Evolutionary conservation across 768 basidiomycete species (phyloP), one percentile per base, ranked within the genome.

Genomic region (Leccinum uliginosum): DNA sequence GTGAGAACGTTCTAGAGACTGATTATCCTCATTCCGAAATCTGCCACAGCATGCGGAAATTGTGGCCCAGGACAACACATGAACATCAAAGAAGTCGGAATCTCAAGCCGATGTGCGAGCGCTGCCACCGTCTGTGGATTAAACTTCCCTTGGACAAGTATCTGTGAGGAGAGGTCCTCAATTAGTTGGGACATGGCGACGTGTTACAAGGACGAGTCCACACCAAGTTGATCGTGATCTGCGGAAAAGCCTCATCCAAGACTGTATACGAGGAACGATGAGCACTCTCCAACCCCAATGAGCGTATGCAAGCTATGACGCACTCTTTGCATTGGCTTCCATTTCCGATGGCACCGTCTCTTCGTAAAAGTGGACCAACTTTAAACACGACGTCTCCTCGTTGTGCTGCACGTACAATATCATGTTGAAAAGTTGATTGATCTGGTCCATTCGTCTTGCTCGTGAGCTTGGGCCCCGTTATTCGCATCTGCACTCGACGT

Each of bases 281-380:
- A 45, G 44, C 44, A 19, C 17, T n/a, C 9, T 17, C 40, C 40
- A 19, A n/a, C 2, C 21, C 11, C 44, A 6, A 19, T 44, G 9
- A 45, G 6, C 5, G 6, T 45, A 45, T 38, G 35, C 35, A n/a
- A 38, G 17, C 4, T 9, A n/a, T n/a, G 45, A 65, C 75, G 23
- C 51, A 83, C 84, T 83, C 65, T 83, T 86, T 30, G 80, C 76
- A 63, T 89, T 91, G 5, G 86, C 85, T 65, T 85, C 87, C 62
- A 91, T 70, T 63, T 91, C 89, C 0, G 84, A 84, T 1, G 88
- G 88, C 24, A 84, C 74, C 29, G 80, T 80, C 23, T 71, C 74
- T 26, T 83, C 78, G 55, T 79, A 75, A 62, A 87, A 88, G 62
- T 89, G 86, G 4, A 89, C 76, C 12, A 90, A 78, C 70, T 87